Base-by-base conservation (phyloP, 2,329 filamentous ascomycete species). In the Fusarium succisae region DNA sequence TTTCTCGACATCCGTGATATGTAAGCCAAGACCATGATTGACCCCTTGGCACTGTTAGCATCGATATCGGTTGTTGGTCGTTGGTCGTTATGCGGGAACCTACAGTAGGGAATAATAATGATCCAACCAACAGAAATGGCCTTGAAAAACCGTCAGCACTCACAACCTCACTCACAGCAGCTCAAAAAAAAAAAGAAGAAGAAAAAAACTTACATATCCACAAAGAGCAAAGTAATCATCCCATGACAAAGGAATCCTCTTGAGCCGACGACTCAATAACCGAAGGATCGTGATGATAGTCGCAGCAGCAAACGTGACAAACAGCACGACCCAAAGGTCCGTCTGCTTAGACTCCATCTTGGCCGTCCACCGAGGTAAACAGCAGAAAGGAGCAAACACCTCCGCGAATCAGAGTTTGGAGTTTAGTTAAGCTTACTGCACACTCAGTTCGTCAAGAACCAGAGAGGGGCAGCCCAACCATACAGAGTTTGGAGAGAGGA, bases 221-320 rank as follows among this genome's bases (percentile, higher is more conserved):
- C 74, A 69, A 6, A 76, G 43, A 10, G 73, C 73, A 74, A 76
- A 76, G 48, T 69, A 76, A 35, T 76, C 73, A 45, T 76, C 73
- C 73, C 73, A 76, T 5, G 66, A 74, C 1, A 76, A 37, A 1
- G 57, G 54, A 24, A 69, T 69, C 0, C 51, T 70, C n/a, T 66
- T 76, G 4, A 76, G 66, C n/a, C 73, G 38, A 10, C 73, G 73
- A 54, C 73, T 76, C 44, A 76, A 2, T 5, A 76, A 41, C 3
- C 73, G 70, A 20, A 76, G 68, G 9, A 44, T 10, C 1, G 72
- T 63, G 30, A 76, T 69, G 6, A 72, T 62, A 1, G 70, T 76
- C n/a, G 73, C 73, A 17, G 73, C 73, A 2, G 70, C 28, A 54
- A 76, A 76, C 4, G 73, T 76, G 55, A 74, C 37, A 38, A 74